Evolutionary conservation across 306 rosid genomes (phyloP).

Genomic region (Ammopiptanthus mongolicus): DNA sequence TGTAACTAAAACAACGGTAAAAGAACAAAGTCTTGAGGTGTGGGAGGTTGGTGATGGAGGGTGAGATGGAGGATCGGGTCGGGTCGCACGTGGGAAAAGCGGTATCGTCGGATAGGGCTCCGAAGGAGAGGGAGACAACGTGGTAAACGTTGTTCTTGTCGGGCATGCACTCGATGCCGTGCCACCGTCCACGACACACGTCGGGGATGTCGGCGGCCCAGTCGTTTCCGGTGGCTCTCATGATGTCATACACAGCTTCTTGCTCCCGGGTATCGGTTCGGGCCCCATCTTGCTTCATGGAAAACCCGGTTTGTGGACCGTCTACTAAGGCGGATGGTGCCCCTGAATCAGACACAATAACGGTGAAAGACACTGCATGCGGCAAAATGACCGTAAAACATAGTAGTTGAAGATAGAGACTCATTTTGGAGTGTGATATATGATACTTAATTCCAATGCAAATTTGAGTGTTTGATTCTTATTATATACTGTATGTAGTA

Average conservation of each 20-base stretch:
- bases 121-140: slow-evolving; percentile 74
- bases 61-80: slow-evolving; percentile 51
- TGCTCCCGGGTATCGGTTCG: slow-evolving; percentile 63
- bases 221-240: slow-evolving; percentile 79
- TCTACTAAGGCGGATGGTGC: slow-evolving; percentile 46
- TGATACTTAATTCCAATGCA: neutral
- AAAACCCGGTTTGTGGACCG: slow-evolving; percentile 68
- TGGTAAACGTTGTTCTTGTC: slow-evolving; percentile 68
- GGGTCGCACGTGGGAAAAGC: slow-evolving; percentile 87
- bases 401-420: slow-evolving; percentile 3
- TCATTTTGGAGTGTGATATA: slow-evolving; percentile 33
- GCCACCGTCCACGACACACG: slow-evolving; percentile 91
- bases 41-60: slow-evolving; percentile 55
- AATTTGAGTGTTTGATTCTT: neutral
- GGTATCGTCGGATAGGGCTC: slow-evolving; percentile 75
- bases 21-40: slow-evolving; percentile 60
- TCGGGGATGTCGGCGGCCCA: slow-evolving; percentile 85
- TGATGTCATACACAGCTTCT: slow-evolving; percentile 72
- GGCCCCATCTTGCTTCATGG: slow-evolving; percentile 47
- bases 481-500: neutral
- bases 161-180: slow-evolving; percentile 93
- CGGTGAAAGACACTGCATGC: slow-evolving; percentile 41
- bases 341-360: slow-evolving; percentile 65
- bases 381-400: slow-evolving; percentile 5
- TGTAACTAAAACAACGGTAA: slow-evolving; percentile 67